phyloP scores from a whole-genome alignment of 2,329 filamentous ascomycete genomes.

The Meredithiella fracta region DNA sequence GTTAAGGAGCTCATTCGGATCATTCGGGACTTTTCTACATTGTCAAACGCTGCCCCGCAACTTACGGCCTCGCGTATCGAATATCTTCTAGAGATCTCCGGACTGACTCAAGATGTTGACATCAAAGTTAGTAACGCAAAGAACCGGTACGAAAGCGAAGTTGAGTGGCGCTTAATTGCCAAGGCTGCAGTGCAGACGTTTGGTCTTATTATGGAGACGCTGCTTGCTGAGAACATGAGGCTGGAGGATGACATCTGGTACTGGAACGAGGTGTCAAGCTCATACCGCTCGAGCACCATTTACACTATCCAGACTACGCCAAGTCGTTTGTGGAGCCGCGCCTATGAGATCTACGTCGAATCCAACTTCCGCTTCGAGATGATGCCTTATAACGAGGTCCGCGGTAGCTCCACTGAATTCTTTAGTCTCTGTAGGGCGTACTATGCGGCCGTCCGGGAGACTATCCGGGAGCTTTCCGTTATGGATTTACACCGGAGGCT shows the following conservation, averaged over 20 bases:
- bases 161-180: constrained; percentile 80
- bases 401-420: too few species aligned
- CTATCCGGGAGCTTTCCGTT: constrained; percentile 55
- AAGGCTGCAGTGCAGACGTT: constrained; percentile 89
- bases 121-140: constrained; percentile 17
- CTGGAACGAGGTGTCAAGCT: constrained; percentile 78
- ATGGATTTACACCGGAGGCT: constrained; percentile 54
- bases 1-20: constrained; percentile 49
- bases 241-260: constrained; percentile 84
- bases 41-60: constrained; percentile 45
- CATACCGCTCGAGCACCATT: constrained; percentile 59
- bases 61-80: constrained; percentile 45
- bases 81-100: constrained; percentile 43
- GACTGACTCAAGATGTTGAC: constrained; percentile 29
- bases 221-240: constrained; percentile 69
- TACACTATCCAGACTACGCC: constrained; percentile 83
- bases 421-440: constrained; percentile 43
- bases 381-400: constrained; percentile 8
- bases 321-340: constrained; percentile 54
- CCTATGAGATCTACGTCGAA: constrained; percentile 52
- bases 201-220: constrained; percentile 57
- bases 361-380: constrained; percentile 30
- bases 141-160: constrained; percentile 50
- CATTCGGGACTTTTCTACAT: constrained; percentile 54
- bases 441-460: constrained; percentile 64